Evolutionary conservation across 768 basidiomycete species (phyloP).

Genomic region (Pleurotus sapidus): DNA sequence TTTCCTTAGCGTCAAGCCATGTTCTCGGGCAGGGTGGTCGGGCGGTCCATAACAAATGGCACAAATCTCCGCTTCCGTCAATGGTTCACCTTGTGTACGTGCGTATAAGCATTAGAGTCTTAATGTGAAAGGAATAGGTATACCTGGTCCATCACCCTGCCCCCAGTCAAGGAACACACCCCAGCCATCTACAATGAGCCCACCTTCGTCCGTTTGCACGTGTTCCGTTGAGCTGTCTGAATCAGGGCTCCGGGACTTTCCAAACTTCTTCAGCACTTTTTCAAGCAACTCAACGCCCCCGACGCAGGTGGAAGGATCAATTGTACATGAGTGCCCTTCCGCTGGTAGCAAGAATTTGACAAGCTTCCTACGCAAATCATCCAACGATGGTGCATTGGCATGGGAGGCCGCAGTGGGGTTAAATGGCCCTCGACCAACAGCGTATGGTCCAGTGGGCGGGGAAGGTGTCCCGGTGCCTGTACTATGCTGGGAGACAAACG

Average conservation of each 20-base stretch:
- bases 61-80: constrained; percentile 80
- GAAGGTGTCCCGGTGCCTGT: constrained; percentile 37
- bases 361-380: constrained; percentile 78
- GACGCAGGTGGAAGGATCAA: constrained; percentile 78
- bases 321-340: constrained; percentile 70
- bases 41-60: constrained; percentile 80
- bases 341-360: constrained; percentile 89
- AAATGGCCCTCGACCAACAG: constrained; percentile 62
- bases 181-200: constrained; percentile 86
- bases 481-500: constrained; percentile 40
- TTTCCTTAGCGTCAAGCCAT: constrained; percentile 72
- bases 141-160: constrained; percentile 51
- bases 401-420: constrained; percentile 41
- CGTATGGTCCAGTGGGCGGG: constrained; percentile 47
- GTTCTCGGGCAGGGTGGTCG: constrained; percentile 76
- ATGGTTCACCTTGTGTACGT: constrained; percentile 52
- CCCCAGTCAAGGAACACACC: constrained; percentile 72
- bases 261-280: constrained; percentile 87
- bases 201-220: constrained; percentile 70
- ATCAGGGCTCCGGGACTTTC: constrained; percentile 53
- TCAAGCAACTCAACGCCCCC: constrained; percentile 87
- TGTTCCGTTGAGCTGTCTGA: constrained; percentile 43
- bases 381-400: constrained; percentile 50
- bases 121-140: constrained; percentile 20
- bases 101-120: background rate